A percentile compares a stretch with the other conserved stretches of the same genome.
Evolutionary conservation across 2,329 filamentous ascomycete species (phyloP).

Genomic region (Rhynchosporium secalis): DNA sequence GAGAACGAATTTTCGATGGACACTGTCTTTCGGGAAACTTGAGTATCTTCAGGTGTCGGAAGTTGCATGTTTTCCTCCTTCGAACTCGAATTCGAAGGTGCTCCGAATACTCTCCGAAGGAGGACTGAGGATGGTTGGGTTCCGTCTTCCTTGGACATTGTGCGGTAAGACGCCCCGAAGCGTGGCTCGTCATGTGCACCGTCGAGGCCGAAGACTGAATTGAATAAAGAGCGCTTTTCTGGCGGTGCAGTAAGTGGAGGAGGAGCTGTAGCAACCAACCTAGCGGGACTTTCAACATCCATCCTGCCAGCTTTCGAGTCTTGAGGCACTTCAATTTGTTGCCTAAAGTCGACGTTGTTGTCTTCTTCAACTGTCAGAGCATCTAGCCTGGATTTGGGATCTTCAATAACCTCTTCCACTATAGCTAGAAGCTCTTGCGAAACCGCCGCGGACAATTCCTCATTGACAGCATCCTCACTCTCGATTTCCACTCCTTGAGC

Average conservation of each 20-base stretch:
- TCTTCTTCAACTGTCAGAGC: background rate
- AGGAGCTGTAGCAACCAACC: background rate
- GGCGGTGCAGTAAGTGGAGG: background rate
- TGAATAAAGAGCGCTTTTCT: conserved; percentile 14
- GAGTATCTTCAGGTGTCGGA: conserved; percentile 36
- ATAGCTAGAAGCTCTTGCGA: background rate
- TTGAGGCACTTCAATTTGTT: background rate
- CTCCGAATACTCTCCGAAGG: background rate
- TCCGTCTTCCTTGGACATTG: conserved; percentile 15
- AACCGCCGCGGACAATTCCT: background rate
- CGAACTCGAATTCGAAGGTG: background rate
- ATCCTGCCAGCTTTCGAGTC: background rate
- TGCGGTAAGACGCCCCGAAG: conserved; percentile 14
- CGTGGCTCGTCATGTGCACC: conserved; percentile 29
- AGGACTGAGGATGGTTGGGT: conserved; percentile 2
- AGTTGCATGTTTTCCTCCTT: conserved; percentile 26
- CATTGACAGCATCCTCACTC: background rate
- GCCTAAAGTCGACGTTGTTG: background rate
- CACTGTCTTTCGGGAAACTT: conserved; percentile 21
- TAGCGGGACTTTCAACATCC: background rate
- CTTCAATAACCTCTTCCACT: background rate
- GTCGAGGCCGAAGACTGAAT: conserved; percentile 25
- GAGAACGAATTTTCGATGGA: conserved; percentile 25
- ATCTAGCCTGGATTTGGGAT: background rate
- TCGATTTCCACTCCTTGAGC: background rate